These are phyloP conservation scores for Fusarium buharicum DNA, from an alignment of 2,329 filamentous ascomycete species.

Conservation along the genomic window DNA sequence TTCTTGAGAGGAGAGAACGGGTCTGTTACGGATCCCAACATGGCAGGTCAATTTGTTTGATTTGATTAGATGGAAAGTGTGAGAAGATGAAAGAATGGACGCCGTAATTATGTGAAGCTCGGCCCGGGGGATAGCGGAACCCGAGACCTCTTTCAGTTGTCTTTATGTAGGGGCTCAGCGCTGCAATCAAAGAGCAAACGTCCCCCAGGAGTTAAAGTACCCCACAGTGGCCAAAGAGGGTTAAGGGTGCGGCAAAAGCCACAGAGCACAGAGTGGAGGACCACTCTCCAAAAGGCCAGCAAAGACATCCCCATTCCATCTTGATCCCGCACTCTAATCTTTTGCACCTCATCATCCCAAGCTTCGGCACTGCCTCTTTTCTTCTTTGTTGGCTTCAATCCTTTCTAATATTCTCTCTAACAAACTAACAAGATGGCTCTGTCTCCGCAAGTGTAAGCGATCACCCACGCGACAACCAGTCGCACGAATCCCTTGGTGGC, in stretches of 20 bases:
- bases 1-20: slow-evolving; percentile 1
- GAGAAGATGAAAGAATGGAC: slow-evolving; percentile 39
- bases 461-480: slow-evolving; percentile 6
- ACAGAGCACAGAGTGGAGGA: background rate
- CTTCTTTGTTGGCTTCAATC: slow-evolving; percentile 10
- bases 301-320: slow-evolving; percentile 39
- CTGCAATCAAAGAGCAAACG: slow-evolving; percentile 5
- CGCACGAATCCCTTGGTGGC: slow-evolving; percentile 28
- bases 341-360: slow-evolving; percentile 24
- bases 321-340: slow-evolving; percentile 33
- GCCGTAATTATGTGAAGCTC: slow-evolving; percentile 32
- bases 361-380: slow-evolving; percentile 17
- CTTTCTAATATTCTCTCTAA: slow-evolving; percentile 1
- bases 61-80: slow-evolving; percentile 31
- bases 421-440: slow-evolving; percentile 65
- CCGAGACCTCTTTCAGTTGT: slow-evolving; percentile 5
- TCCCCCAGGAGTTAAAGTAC: slow-evolving; percentile 34
- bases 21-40: background rate
- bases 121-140: slow-evolving; percentile 8
- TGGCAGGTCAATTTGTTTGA: slow-evolving; percentile 14
- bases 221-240: slow-evolving; percentile 40
- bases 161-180: slow-evolving; percentile 17
- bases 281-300: slow-evolving; percentile 45
- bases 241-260: slow-evolving; percentile 37
- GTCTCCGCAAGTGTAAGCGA: slow-evolving; percentile 71